Base-by-base conservation (phyloP, 208 protist species). In the Novymonas esmeraldas region DNA sequence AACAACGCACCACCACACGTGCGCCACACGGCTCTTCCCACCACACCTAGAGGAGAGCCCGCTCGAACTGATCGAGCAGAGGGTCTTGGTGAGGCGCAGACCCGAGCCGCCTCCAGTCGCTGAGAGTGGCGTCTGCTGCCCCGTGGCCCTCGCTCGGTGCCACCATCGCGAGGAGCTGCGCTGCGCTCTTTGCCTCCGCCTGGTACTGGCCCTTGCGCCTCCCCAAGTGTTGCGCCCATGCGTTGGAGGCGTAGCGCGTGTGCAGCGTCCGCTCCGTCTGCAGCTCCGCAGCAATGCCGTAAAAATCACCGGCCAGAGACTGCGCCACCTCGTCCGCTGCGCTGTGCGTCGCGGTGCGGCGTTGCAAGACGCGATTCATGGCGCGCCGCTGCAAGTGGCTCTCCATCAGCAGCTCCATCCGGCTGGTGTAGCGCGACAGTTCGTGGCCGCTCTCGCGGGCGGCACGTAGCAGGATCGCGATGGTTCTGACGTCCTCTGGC, bases 341-440 rank as follows among this genome's bases (percentile, higher is more conserved):
- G 29, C 59, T 39, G 28, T 39, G 6, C 11, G 72, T 28, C 20
- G 69, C 46, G 31, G 64, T 56, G 28, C 58, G 60, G 20, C 62
- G 65, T 11, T 54, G 38, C 45, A 94, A 41, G n/a, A 94, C 54
- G 42, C 72, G 73, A 49, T 76, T 71, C 39, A 87, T 73, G 9
- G 76, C 57, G 20, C 79, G 77, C 41, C 78, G 82, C 55, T 88
- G 79, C 34, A 86, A 70, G 50, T 61, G 63, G 55, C 73, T 87
- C 46, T 89, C 84, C 59, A 95, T 56, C 33, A 92, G 57, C 48
- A 92, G 52, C 57, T 87, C 72, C 64, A 89, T 87, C 16, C 85
- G 81, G n/a, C 64, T 72, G 11, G 71, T 61, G 67, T 74, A 73
- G 14, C 71, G 76, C 18, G 79, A 34, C 18, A 85, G 64, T 28